A percentile compares a stretch with the other conserved stretches of the same genome.
phyloP scores from a whole-genome alignment of 805 yeast genomes.

The Teunomyces cretensis region DNA sequence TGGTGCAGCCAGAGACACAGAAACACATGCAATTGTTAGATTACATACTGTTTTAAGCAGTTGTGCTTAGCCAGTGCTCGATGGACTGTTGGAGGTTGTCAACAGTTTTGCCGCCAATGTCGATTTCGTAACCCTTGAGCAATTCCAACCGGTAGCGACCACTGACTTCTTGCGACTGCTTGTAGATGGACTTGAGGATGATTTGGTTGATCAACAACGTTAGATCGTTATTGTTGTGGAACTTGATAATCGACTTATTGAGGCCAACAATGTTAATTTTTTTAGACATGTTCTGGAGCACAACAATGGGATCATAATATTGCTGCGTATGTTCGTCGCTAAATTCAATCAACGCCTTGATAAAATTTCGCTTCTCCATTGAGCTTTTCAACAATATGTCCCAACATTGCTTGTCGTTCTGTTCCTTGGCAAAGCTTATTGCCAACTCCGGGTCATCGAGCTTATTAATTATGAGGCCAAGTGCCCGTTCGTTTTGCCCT shows the following conservation, averaged over 20 bases:
- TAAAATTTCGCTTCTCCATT: slow-evolving; percentile 69
- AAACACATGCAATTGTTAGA: neutral
- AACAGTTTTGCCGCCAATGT: slow-evolving; percentile 11
- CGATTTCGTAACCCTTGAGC: slow-evolving; percentile 6
- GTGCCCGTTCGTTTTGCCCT: slow-evolving; percentile 77
- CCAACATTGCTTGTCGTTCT: slow-evolving; percentile 79
- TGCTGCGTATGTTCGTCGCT: slow-evolving; percentile 50
- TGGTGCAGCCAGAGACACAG: neutral
- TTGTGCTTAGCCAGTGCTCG: neutral
- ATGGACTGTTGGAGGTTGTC: neutral
- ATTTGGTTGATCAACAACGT: slow-evolving; percentile 50
- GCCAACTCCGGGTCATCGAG: slow-evolving; percentile 80
- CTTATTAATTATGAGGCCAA: slow-evolving; percentile 72
- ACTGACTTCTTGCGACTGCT: slow-evolving; percentile 9
- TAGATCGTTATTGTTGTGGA: slow-evolving; percentile 64
- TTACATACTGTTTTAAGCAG: neutral
- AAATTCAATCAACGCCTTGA: slow-evolving; percentile 67
- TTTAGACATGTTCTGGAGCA: slow-evolving; percentile 19
- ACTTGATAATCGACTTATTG: slow-evolving; percentile 55
- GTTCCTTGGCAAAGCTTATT: slow-evolving; percentile 68
- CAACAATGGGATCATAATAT: slow-evolving; percentile 9
- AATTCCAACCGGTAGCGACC: slow-evolving; percentile 5
- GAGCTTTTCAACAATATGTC: slow-evolving; percentile 69
- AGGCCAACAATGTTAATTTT: slow-evolving; percentile 55
- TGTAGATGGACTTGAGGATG: slow-evolving; percentile 38